Base-by-base conservation (phyloP, 1,284 basidiomycete genomes). In the Ustilago tritici region DNA sequence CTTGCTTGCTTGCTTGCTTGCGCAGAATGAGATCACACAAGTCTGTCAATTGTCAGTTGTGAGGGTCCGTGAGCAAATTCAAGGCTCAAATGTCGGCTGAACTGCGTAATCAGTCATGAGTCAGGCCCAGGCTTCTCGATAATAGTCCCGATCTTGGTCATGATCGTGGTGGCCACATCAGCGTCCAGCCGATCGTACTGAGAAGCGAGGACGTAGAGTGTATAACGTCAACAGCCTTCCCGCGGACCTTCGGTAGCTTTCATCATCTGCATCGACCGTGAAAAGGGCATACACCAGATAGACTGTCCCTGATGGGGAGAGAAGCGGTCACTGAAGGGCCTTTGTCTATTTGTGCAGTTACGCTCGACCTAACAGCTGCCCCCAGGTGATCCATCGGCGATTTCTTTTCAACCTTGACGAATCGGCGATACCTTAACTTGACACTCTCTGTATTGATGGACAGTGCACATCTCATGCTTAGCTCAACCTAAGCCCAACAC, bases 71-170 rank as follows among this genome's bases (percentile, higher is more conserved):
- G 36, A 38, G 14, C 12, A 2, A 28, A 28, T 28, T 28, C 23
- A 28, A 28, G 12, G 40, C 15, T 41, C 11, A 12, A 41, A 15
- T 41, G 5, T 3, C 4, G 10, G 36, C 36, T 38, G 36, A 12
- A 11, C 17, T 41, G 40, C 54, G 4, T 28, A 40, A 40, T 56
- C 38, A 17, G 56, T 57, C 56, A 58, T 58, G 56, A 49, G 56
- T 58, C 56, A 58, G 56, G 43, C 31, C 17, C 40, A 11, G n/a
- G n/a, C n/a, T n/a, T n/a, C n/a, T n/a, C 40, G 4, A 41, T 41
- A 17, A 41, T 41, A 17, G 23, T 15, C 15, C 9, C 40, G 9
- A 41, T 41, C 40, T 41, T 41, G 40, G 12, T 15, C 11, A 41
- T 7, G 14, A 41, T 41, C 40, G 40, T 10, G 14, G 23, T 23